Conservation (phyloP, 2,329 filamentous ascomycete genomes). For the Seiridium unicorne region DNA sequence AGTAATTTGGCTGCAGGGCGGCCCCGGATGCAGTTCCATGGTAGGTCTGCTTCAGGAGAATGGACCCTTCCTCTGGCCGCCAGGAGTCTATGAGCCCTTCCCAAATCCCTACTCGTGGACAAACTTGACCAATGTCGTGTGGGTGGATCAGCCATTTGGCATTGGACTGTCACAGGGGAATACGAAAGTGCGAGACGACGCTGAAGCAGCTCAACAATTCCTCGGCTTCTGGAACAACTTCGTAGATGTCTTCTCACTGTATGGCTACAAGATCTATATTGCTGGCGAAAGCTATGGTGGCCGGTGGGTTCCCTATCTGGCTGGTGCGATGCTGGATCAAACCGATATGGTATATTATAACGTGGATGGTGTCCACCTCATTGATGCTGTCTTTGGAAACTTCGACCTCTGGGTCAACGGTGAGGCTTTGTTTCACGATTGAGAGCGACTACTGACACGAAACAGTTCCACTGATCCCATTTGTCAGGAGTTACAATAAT, state of each 20-base stretch:
- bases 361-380: conserved; percentile 38
- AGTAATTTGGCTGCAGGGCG: conserved; percentile 50
- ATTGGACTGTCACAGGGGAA: conserved; percentile 44
- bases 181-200: conserved; percentile 54
- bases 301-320: conserved; percentile 55
- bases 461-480: background rate
- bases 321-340: conserved; percentile 47
- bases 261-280: conserved; percentile 50
- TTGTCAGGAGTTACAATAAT: background rate
- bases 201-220: conserved; percentile 70
- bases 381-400: conserved; percentile 22
- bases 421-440: background rate
- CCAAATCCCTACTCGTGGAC: conserved; percentile 72
- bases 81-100: conserved; percentile 66
- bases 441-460: no score
- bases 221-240: conserved; percentile 69
- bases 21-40: conserved; percentile 57
- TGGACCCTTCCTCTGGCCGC: conserved; percentile 69
- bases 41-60: conserved; percentile 74
- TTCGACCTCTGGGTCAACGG: conserved; percentile 42
- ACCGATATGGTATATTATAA: conserved; percentile 49
- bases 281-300: conserved; percentile 54
- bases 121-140: conserved; percentile 74
- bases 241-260: conserved; percentile 49
- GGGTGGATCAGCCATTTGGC: conserved; percentile 66